phyloP scores from a whole-genome alignment of 352 stramenopile genomes.

The Pythium guiyangense region DNA sequence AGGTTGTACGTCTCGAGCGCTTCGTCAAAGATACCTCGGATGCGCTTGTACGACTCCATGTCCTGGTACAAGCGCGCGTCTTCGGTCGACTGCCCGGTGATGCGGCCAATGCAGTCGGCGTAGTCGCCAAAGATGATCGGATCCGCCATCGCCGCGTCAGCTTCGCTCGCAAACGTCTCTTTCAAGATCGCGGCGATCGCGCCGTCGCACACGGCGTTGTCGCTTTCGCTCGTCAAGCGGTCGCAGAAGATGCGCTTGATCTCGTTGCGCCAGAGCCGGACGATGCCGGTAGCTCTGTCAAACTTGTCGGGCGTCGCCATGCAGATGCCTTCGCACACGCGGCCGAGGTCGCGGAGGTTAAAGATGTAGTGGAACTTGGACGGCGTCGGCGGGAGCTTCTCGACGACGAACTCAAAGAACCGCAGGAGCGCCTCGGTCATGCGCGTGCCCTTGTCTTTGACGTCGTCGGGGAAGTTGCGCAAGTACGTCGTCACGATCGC shows the following conservation, averaged over 20 bases:
- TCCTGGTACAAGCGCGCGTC: constrained; percentile 93
- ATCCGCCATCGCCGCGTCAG: constrained; percentile 65
- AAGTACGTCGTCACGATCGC: constrained; percentile 91
- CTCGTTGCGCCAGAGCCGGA: constrained; percentile 93
- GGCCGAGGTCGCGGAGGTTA: constrained; percentile 92
- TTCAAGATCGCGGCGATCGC: constrained; percentile 78
- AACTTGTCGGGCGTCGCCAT: constrained; percentile 91
- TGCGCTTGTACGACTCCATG: constrained; percentile 89
- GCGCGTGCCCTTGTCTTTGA: constrained; percentile 73
- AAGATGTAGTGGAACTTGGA: constrained; percentile 98
- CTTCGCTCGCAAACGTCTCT: constrained; percentile 58
- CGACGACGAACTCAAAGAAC: constrained; percentile 89
- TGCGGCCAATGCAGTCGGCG: constrained; percentile 71
- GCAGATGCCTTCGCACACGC: constrained; percentile 94
- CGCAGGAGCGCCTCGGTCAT: constrained; percentile 85
- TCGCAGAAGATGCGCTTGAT: constrained; percentile 92
- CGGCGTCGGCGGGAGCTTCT: constrained; percentile 90
- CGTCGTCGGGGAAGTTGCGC: constrained; percentile 82
- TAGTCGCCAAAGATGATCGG: constrained; percentile 94
- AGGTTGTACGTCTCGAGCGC: constrained; percentile 93
- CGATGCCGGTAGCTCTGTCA: constrained; percentile 51
- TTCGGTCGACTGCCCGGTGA: constrained; percentile 57
- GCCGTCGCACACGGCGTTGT: constrained; percentile 77
- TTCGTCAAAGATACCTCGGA: constrained; percentile 91
- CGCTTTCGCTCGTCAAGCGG: constrained; percentile 84